These are phyloP conservation scores for Nothomitra cinnamomea DNA, from an alignment of 2,329 filamentous ascomycete species.

Conservation along the genomic window DNA sequence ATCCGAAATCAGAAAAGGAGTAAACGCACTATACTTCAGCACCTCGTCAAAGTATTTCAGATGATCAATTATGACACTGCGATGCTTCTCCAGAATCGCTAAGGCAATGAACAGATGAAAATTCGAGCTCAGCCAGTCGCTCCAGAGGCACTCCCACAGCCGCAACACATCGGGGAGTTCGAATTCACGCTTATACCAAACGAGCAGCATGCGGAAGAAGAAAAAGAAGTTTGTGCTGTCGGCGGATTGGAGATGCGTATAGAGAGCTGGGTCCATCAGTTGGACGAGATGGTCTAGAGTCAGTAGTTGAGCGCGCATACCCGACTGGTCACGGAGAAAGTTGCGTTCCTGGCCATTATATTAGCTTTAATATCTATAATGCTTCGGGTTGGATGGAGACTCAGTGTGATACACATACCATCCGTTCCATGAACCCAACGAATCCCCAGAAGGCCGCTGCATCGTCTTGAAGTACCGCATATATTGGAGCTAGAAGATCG, in stretches of 20 bases:
- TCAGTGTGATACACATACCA: conserved; percentile 40
- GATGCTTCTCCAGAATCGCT: conserved; percentile 86
- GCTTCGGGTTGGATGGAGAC: background rate
- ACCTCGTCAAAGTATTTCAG: conserved; percentile 92
- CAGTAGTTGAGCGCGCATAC: conserved; percentile 82
- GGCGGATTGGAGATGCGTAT: conserved; percentile 71
- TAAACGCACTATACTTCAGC: conserved; percentile 68
- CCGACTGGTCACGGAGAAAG: conserved; percentile 86
- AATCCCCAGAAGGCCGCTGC: conserved; percentile 96
- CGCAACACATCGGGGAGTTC: conserved; percentile 72
- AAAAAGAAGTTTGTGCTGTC: conserved; percentile 99
- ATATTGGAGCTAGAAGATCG: conserved; percentile 85
- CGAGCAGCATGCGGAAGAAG: conserved; percentile 96
- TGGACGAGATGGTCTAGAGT: conserved; percentile 90
- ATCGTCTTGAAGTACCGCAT: conserved; percentile 94
- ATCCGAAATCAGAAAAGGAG: background rate
- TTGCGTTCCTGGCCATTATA: conserved; percentile 49
- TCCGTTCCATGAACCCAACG: conserved; percentile 88
- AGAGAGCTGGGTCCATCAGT: conserved; percentile 90
- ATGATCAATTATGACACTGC: conserved; percentile 93
- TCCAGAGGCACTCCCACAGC: conserved; percentile 90
- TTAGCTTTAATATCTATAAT: background rate
- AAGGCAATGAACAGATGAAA: conserved; percentile 92
- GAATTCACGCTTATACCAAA: conserved; percentile 98
- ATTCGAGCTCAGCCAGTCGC: conserved; percentile 71